phyloP scores from a whole-genome alignment of 495 filamentous ascomycete species.

The Penicillium canescens region DNA sequence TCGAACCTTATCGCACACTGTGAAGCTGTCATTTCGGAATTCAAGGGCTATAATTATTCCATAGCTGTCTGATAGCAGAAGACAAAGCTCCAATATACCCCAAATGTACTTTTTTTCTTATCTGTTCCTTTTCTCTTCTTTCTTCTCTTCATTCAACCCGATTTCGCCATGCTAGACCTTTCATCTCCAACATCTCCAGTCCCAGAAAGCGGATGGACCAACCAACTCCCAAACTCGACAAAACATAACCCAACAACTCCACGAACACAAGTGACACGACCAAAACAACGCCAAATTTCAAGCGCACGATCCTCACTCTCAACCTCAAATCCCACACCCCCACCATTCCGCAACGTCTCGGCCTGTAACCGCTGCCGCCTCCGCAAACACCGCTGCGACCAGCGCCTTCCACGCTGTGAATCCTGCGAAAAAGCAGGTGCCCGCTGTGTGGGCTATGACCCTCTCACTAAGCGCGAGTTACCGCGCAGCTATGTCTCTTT shows the following conservation, averaged over 20 bases:
- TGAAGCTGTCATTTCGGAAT: not conserved
- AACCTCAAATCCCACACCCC: conserved; percentile 25
- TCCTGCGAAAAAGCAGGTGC: conserved; percentile 85
- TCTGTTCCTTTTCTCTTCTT: too few relatives aligned
- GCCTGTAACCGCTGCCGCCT: conserved; percentile 90
- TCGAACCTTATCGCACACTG: not conserved
- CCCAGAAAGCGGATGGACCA: too few relatives aligned
- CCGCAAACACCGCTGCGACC: conserved; percentile 92
- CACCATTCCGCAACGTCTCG: conserved; percentile 85
- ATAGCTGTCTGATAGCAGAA: not conserved
- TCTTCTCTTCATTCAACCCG: too few relatives aligned
- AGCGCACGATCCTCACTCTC: not conserved
- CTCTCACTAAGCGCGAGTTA: conserved; percentile 89
- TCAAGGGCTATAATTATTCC: not conserved
- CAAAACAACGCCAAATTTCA: not conserved
- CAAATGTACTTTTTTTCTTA: too few relatives aligned
- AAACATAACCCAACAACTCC: not conserved
- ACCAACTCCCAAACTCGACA: too few relatives aligned
- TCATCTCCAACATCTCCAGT: too few relatives aligned
- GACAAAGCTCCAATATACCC: not conserved
- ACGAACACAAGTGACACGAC: not conserved
- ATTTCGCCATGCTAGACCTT: too few relatives aligned
- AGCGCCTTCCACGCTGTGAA: conserved; percentile 81
- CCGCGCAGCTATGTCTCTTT: conserved; percentile 93
- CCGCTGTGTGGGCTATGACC: conserved; percentile 90